phyloP scores from a whole-genome alignment of 202 grass and related monocot species.

The Musa balbisiana region DNA sequence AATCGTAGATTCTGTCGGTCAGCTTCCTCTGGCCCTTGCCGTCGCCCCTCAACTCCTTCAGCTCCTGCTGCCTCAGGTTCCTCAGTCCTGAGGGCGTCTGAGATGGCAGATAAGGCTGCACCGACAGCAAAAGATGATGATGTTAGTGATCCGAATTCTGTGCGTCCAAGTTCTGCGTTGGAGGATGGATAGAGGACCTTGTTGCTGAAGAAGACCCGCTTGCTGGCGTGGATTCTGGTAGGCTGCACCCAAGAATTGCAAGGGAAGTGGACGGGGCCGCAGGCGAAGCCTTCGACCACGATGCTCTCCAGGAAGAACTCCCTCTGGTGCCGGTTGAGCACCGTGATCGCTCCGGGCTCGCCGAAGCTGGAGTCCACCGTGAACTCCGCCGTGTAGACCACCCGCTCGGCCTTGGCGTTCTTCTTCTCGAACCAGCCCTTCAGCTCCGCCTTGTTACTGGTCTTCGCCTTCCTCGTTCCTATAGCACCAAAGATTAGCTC shows the following conservation, averaged over 20 bases:
- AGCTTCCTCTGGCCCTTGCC: conserved; percentile 37
- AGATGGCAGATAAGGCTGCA: conserved; percentile 58
- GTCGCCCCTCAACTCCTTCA: conserved; percentile 47
- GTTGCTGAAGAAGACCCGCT: conserved; percentile 89
- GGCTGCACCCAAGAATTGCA: conserved; percentile 86
- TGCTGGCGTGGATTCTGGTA: conserved; percentile 25
- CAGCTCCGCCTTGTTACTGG: conserved; percentile 43
- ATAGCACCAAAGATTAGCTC: background rate
- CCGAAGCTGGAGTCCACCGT: conserved; percentile 53
- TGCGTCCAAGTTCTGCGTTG: background rate
- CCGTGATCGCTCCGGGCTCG: conserved; percentile 57
- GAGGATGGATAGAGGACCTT: conserved; percentile 14
- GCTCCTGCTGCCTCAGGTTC: conserved; percentile 45
- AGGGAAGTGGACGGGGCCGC: conserved; percentile 49
- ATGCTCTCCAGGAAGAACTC: conserved; percentile 81
- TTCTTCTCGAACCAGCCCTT: conserved; percentile 71
- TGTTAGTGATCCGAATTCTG: background rate
- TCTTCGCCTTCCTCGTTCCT: conserved; percentile 45
- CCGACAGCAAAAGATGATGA: background rate
- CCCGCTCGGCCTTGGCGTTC: conserved; percentile 48
- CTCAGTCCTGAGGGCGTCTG: conserved; percentile 62
- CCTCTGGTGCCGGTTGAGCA: conserved; percentile 58
- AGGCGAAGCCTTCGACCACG: conserved; percentile 66
- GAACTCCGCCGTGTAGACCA: conserved; percentile 83
- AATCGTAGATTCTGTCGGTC: conserved; percentile 58